phyloP scores from a whole-genome alignment of 768 basidiomycete genomes.

The Mycena chlorophos region DNA sequence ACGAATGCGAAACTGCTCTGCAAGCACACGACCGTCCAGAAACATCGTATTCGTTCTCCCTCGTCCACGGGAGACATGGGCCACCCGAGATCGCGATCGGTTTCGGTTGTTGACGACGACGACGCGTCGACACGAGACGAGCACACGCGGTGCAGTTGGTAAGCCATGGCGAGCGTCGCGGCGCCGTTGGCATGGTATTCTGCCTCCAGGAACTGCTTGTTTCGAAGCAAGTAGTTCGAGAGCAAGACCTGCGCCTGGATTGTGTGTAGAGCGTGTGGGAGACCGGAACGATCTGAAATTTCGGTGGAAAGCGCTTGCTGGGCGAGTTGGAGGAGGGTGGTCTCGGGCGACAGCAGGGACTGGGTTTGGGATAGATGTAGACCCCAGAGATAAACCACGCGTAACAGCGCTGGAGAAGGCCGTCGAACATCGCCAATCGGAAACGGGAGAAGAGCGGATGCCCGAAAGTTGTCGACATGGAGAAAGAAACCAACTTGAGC shows the following conservation, averaged over 20 bases:
- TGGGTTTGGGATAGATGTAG: constrained; percentile 12
- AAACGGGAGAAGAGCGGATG: constrained; percentile 10
- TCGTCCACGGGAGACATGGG: constrained; percentile 13
- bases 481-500: constrained; percentile 20
- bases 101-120: neutral
- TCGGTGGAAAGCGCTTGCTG: constrained; percentile 9
- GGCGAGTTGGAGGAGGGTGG: constrained; percentile 10
- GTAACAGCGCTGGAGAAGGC: constrained; percentile 14
- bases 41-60: constrained; percentile 24
- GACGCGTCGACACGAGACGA: constrained; percentile 1
- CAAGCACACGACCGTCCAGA: constrained; percentile 22
- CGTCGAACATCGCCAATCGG: constrained; percentile 3
- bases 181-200: constrained; percentile 15
- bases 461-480: constrained; percentile 1
- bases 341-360: neutral
- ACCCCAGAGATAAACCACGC: constrained; percentile 13
- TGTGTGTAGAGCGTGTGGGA: constrained; percentile 3
- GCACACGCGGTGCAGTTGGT: constrained; percentile 11
- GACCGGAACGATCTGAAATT: neutral
- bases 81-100: constrained; percentile 1
- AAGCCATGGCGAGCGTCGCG: constrained; percentile 11
- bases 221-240: constrained; percentile 14
- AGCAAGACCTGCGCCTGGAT: constrained; percentile 21
- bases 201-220: constrained; percentile 10
- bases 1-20: constrained; percentile 16